A percentile compares a stretch with the other conserved stretches of the same genome.
phyloP scores from a whole-genome alignment of 2,329 filamentous ascomycete species.

The Colletotrichum liaoningense region DNA sequence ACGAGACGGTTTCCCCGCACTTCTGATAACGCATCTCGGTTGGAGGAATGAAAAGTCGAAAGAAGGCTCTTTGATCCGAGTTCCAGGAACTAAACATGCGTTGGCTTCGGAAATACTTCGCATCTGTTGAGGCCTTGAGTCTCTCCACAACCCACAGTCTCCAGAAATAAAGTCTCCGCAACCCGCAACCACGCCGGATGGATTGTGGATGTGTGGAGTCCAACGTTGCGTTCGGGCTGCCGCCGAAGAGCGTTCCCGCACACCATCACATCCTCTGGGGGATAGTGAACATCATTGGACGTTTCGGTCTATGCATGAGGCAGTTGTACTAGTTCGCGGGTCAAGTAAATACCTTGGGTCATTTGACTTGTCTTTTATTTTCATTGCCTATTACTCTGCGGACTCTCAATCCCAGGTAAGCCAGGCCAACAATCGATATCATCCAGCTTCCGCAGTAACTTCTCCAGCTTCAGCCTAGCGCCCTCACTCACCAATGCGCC shows the following conservation, averaged over 20 bases:
- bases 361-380: background rate
- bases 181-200: background rate
- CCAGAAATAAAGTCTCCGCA: constrained; percentile 14
- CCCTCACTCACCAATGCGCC: constrained; percentile 30
- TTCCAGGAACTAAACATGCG: background rate
- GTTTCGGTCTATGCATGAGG: background rate
- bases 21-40: background rate
- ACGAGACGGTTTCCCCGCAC: background rate
- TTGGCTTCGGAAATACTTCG: constrained; percentile 29
- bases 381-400: constrained; percentile 11
- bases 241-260: background rate
- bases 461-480: constrained; percentile 41
- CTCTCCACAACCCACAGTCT: constrained; percentile 19
- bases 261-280: background rate
- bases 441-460: constrained; percentile 44
- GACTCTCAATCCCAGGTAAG: constrained; percentile 8
- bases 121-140: background rate
- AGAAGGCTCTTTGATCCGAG: background rate
- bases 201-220: constrained; percentile 26
- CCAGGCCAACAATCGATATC: constrained; percentile 47
- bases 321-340: background rate
- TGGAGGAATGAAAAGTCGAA: background rate
- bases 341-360: background rate
- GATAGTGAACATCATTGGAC: background rate
- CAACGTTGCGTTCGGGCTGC: background rate